Conservation (phyloP, 805 yeast species). For the Schizosaccharomyces osmophilus region DNA sequence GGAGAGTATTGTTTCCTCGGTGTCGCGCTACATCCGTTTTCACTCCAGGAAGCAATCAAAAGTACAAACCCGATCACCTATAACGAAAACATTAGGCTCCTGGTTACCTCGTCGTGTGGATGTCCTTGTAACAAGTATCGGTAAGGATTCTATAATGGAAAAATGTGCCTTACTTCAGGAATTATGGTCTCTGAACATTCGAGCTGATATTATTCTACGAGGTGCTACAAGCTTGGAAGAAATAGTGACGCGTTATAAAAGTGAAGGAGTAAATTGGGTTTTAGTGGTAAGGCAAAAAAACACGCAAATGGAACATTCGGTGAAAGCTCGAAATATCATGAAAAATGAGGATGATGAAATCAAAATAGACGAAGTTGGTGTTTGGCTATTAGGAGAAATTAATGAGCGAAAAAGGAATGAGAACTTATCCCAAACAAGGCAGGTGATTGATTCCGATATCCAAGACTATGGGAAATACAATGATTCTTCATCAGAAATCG, state of each 20-base stretch:
- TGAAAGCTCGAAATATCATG: constrained; percentile 42
- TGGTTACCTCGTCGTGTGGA: constrained; percentile 51
- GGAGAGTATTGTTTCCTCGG: constrained; percentile 1
- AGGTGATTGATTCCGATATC: neutral
- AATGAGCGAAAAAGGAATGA: constrained; percentile 8
- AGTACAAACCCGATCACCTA: constrained; percentile 14
- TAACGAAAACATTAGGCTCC: constrained; percentile 10
- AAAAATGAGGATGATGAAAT: constrained; percentile 46
- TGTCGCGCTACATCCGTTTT: constrained; percentile 13
- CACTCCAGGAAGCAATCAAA: constrained; percentile 7
- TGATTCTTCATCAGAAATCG: neutral
- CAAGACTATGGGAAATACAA: neutral
- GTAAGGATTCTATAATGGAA: constrained; percentile 29
- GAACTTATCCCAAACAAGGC: neutral
- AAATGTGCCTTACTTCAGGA: constrained; percentile 37
- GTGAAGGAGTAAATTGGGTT: constrained; percentile 54
- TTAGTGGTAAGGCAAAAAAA: constrained; percentile 35
- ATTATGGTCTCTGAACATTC: constrained; percentile 57
- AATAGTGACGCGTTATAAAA: constrained; percentile 31
- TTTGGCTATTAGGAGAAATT: constrained; percentile 17
- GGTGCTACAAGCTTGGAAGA: constrained; percentile 30
- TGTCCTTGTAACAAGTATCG: constrained; percentile 50
- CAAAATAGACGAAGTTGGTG: constrained; percentile 39
- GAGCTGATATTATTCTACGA: constrained; percentile 35
- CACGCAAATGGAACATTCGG: constrained; percentile 29